These are phyloP conservation scores for Coriaria nepalensis DNA, from an alignment of 306 rosid species.

Conservation along the genomic window DNA sequence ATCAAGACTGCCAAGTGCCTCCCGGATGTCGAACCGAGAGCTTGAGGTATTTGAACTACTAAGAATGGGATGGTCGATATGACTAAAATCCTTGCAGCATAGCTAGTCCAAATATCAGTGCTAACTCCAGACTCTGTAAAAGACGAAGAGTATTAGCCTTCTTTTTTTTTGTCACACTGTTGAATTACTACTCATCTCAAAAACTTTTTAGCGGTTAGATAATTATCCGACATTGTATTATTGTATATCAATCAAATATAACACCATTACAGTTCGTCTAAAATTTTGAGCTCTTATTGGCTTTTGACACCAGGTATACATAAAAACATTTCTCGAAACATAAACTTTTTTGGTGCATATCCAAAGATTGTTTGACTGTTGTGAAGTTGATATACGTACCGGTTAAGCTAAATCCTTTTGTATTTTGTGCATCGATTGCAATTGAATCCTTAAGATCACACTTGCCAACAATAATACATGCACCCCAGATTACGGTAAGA, in stretches of 20 bases:
- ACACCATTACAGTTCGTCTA: no score
- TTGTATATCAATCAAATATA: no score
- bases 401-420: constrained; percentile 30
- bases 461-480: constrained; percentile 55
- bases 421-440: constrained; percentile 25
- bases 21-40: constrained; percentile 54
- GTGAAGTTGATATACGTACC: constrained; percentile 15
- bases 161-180: no score
- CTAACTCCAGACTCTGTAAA: constrained; percentile 88
- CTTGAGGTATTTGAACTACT: constrained; percentile 80
- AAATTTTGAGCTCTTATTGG: no score
- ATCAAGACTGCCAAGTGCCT: constrained; percentile 74
- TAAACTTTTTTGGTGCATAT: no score
- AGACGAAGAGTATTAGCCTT: no score
- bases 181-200: no score
- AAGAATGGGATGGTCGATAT: constrained; percentile 63
- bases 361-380: no score
- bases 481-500: constrained; percentile 50
- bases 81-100: constrained; percentile 74
- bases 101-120: constrained; percentile 89
- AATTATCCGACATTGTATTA: no score
- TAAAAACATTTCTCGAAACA: no score
- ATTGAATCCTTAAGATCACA: constrained; percentile 24
- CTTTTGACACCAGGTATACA: no score
- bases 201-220: no score